These are phyloP conservation scores for Cystobasidium onofrii DNA, from an alignment of 768 basidiomycete genomes.

Conservation along the genomic window DNA sequence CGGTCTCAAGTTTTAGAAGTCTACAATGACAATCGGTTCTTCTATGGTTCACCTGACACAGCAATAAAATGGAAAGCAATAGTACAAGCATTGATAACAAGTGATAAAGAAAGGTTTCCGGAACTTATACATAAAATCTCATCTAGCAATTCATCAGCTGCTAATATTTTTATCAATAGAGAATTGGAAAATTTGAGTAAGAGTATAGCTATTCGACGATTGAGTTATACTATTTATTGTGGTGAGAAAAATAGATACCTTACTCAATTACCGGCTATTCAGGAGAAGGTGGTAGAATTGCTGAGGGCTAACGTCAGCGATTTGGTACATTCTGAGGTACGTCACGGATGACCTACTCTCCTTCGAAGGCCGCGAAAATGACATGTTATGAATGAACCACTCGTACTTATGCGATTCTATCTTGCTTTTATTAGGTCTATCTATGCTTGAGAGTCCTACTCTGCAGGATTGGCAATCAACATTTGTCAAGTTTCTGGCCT, in stretches of 20 bases:
- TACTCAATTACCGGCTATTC: conserved; percentile 80
- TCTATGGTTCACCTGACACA: conserved; percentile 59
- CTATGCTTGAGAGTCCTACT: conserved; percentile 83
- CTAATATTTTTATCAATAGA: conserved; percentile 90
- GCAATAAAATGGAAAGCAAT: conserved; percentile 66
- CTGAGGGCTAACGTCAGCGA: conserved; percentile 68
- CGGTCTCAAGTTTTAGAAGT: conserved; percentile 67
- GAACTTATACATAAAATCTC: conserved; percentile 58
- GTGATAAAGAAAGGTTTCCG: conserved; percentile 73
- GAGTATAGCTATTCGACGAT: conserved; percentile 73
- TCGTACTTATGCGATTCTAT: too few species aligned
- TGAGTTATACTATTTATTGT: conserved; percentile 76
- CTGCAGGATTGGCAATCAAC: conserved; percentile 81
- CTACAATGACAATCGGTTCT: conserved; percentile 76
- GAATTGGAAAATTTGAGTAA: conserved; percentile 86
- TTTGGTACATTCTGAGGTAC: conserved; percentile 79
- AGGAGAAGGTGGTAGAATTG: conserved; percentile 92
- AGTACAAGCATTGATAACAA: conserved; percentile 68
- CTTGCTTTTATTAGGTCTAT: conserved; percentile 51
- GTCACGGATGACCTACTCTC: conserved; percentile 15
- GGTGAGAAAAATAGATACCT: conserved; percentile 88
- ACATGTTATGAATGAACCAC: too few species aligned
- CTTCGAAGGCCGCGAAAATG: too few species aligned
- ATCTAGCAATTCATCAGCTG: conserved; percentile 61
- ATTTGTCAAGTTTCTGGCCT: conserved; percentile 93